phyloP scores from a whole-genome alignment of 768 basidiomycete genomes.

The Lactifluus hygrophoroides region DNA sequence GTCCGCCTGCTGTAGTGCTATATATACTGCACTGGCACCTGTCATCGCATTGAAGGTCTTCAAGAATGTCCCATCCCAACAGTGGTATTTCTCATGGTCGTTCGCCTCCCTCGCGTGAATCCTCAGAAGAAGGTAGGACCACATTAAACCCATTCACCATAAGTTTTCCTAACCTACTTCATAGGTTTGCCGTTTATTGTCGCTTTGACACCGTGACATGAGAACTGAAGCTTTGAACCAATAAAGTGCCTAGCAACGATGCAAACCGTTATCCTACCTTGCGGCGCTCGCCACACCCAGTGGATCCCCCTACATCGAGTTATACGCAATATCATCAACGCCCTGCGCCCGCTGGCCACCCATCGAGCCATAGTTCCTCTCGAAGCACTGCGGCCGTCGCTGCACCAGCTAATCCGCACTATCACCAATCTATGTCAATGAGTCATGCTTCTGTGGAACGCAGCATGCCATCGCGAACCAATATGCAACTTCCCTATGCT shows the following conservation, averaged over 20 bases:
- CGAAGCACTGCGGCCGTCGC: slow-evolving; percentile 17
- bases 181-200: slow-evolving; percentile 19
- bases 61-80: slow-evolving; percentile 8
- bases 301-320: background rate
- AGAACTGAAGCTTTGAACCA: slow-evolving; percentile 11
- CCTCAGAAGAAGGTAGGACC: slow-evolving; percentile 21
- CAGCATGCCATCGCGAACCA: slow-evolving; percentile 23
- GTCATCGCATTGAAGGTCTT: no score
- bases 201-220: slow-evolving; percentile 7
- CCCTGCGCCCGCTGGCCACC: background rate
- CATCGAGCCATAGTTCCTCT: slow-evolving; percentile 14
- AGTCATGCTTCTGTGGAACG: slow-evolving; percentile 30
- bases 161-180: slow-evolving; percentile 16
- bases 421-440: slow-evolving; percentile 19
- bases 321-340: slow-evolving; percentile 8
- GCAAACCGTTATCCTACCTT: slow-evolving; percentile 2
- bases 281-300: slow-evolving; percentile 14
- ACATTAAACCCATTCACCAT: slow-evolving; percentile 18
- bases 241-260: slow-evolving; percentile 10
- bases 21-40: no score
- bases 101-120: slow-evolving; percentile 13
- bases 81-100: slow-evolving; percentile 16
- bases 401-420: slow-evolving; percentile 12
- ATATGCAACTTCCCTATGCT: slow-evolving; percentile 43
- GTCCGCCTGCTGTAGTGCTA: background rate